Conservation (phyloP, 2,329 filamentous ascomycete species). For the Penicillium italicum region DNA sequence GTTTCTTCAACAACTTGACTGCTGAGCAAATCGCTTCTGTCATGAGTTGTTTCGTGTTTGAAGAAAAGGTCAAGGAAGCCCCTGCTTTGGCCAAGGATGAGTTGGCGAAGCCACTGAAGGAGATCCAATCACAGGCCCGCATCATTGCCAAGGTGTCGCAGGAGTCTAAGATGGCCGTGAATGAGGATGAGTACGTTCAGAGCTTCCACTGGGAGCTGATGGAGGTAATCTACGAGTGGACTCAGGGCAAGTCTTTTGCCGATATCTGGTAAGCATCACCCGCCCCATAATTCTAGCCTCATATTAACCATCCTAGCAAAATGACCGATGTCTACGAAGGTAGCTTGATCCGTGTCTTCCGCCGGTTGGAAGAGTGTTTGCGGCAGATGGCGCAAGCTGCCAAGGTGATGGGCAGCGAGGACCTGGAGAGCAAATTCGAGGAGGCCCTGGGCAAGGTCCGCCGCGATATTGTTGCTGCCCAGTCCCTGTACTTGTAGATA, state of each 20-base stretch:
- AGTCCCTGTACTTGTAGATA: constrained; percentile 80
- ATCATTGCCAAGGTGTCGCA: constrained; percentile 89
- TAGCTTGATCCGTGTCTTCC: constrained; percentile 91
- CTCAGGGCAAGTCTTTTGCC: constrained; percentile 81
- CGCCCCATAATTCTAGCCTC: neutral
- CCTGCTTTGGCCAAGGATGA: constrained; percentile 69
- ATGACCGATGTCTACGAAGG: constrained; percentile 99
- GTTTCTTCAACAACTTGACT: constrained; percentile 93
- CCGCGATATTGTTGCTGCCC: constrained; percentile 90
- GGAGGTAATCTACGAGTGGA: constrained; percentile 93
- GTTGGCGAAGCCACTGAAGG: constrained; percentile 76
- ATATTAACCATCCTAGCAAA: constrained; percentile 60
- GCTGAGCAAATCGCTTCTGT: constrained; percentile 84
- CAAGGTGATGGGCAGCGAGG: constrained; percentile 97
- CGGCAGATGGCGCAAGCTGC: constrained; percentile 92
- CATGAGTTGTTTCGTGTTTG: constrained; percentile 93
- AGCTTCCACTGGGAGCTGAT: constrained; percentile 93
- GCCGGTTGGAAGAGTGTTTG: constrained; percentile 86
- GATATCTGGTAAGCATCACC: constrained; percentile 78
- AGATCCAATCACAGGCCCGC: constrained; percentile 82
- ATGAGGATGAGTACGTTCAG: constrained; percentile 89
- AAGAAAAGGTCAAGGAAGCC: constrained; percentile 83
- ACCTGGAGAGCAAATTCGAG: constrained; percentile 89
- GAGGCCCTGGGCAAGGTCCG: constrained; percentile 78
- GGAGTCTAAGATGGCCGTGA: constrained; percentile 90